Conservation (phyloP, 2,329 filamentous ascomycete genomes). For the Botrytis galanthina region DNA sequence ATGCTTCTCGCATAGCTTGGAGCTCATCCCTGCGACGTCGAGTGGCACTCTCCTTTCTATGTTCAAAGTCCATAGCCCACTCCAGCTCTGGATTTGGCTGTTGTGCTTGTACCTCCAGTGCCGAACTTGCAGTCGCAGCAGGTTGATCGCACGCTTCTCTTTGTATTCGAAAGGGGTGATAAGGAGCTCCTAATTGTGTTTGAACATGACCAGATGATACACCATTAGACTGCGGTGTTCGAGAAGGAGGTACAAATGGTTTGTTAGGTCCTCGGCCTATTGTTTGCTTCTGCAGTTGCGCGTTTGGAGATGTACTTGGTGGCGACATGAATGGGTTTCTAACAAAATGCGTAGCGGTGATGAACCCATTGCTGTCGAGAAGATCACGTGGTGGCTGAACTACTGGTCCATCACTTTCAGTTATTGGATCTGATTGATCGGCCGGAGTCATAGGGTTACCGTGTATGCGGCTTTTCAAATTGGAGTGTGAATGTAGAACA, state of each 20-base stretch:
- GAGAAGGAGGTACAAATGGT: constrained; percentile 32
- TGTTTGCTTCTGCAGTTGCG: constrained; percentile 2
- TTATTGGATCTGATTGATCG: background rate
- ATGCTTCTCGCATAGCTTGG: constrained; percentile 23
- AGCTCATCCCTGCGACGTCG: constrained; percentile 34
- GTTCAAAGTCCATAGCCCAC: constrained; percentile 39
- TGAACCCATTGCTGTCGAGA: constrained; percentile 28
- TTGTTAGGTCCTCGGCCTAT: constrained; percentile 25
- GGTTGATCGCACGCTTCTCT: constrained; percentile 1
- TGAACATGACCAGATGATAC: constrained; percentile 25
- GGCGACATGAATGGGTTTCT: constrained; percentile 24
- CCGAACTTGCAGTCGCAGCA: background rate
- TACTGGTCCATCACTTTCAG: background rate
- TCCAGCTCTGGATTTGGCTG: constrained; percentile 29
- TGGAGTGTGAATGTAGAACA: constrained; percentile 1
- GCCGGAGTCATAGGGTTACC: background rate
- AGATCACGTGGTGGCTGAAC: background rate
- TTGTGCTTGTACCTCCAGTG: constrained; percentile 11
- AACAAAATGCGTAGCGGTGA: constrained; percentile 29
- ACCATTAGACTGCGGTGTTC: constrained; percentile 7
- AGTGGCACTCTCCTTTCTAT: constrained; percentile 36
- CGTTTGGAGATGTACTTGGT: constrained; percentile 18
- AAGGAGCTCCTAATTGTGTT: constrained; percentile 21
- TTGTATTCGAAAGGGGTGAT: constrained; percentile 11
- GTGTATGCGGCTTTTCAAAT: background rate